Conservation (phyloP, 768 basidiomycete genomes). For the Myochromella boudieri region DNA sequence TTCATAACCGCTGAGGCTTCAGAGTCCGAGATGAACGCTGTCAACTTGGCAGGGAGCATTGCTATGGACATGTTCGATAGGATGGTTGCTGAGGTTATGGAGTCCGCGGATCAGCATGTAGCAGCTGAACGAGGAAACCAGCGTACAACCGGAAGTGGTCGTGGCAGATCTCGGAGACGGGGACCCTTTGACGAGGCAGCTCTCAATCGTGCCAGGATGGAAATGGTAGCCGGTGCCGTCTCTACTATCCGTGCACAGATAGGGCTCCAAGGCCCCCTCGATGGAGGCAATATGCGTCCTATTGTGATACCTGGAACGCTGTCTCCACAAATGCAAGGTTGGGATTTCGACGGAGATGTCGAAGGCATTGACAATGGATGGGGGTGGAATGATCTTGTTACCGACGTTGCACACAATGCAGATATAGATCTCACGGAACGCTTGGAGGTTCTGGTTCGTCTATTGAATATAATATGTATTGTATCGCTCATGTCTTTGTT, state of each 20-base stretch:
- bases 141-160: neutral
- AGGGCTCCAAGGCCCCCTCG: constrained; percentile 1
- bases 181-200: neutral
- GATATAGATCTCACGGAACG: constrained; percentile 27
- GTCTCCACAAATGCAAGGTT: neutral
- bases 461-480: neutral
- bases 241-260: constrained; percentile 16
- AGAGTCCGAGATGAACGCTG: neutral
- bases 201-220: constrained; percentile 9
- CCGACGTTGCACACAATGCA: constrained; percentile 13
- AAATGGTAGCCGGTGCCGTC: constrained; percentile 16
- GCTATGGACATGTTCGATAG: constrained; percentile 17
- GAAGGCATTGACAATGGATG: constrained; percentile 10
- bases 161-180: neutral
- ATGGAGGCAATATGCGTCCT: constrained; percentile 1
- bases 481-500: constrained; percentile 3
- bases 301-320: constrained; percentile 10
- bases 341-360: constrained; percentile 14
- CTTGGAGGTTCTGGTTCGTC: constrained; percentile 30
- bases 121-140: neutral
- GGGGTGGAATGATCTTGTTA: constrained; percentile 17
- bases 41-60: constrained; percentile 11
- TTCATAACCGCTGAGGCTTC: constrained; percentile 1
- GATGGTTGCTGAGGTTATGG: constrained; percentile 14
- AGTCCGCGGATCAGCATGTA: neutral